Percentiles rank a stretch among this genome's conserved stretches.
Conservation (phyloP, 495 filamentous ascomycete genomes). For the Neurospora sp. region DNA sequence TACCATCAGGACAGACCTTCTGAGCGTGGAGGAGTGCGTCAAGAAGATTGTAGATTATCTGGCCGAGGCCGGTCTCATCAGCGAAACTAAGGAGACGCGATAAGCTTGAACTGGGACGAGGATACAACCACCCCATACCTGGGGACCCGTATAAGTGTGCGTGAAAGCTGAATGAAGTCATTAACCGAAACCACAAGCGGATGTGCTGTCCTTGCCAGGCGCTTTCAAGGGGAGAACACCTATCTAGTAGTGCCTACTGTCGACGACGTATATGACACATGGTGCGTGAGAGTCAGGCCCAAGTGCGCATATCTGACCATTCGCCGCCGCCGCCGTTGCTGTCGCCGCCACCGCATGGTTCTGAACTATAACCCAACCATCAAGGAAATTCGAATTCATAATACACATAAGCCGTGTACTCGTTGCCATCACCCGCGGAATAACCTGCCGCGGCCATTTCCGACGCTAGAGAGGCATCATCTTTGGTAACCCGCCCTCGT, state of each 20-base stretch:
- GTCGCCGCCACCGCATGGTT: not conserved
- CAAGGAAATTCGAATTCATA: conserved; percentile 79
- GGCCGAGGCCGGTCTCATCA: conserved; percentile 40
- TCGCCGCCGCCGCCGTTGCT: not conserved
- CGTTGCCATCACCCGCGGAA: conserved; percentile 54
- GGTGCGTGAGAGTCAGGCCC: not conserved
- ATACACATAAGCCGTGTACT: conserved; percentile 94
- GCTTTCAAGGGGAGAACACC: not conserved
- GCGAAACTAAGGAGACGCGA: conserved; percentile 23
- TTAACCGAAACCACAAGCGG: not conserved
- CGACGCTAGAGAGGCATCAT: conserved; percentile 62
- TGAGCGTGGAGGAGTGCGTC: conserved; percentile 78
- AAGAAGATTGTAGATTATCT: conserved; percentile 72
- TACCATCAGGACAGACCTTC: conserved; percentile 64
- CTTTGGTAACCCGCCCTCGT: conserved; percentile 79
- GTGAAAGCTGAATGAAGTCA: not conserved
- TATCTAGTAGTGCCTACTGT: not conserved
- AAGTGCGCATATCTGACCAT: not conserved
- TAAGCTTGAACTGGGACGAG: conserved; percentile 4
- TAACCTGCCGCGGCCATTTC: conserved; percentile 67
- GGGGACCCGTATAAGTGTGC: not conserved
- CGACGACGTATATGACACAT: not conserved
- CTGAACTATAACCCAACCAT: not conserved
- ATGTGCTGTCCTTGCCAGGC: not conserved
- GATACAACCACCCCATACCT: not conserved